These are phyloP conservation scores for Orbilia ellipsospora DNA, from an alignment of 2,329 filamentous ascomycete species.

Conservation along the genomic window DNA sequence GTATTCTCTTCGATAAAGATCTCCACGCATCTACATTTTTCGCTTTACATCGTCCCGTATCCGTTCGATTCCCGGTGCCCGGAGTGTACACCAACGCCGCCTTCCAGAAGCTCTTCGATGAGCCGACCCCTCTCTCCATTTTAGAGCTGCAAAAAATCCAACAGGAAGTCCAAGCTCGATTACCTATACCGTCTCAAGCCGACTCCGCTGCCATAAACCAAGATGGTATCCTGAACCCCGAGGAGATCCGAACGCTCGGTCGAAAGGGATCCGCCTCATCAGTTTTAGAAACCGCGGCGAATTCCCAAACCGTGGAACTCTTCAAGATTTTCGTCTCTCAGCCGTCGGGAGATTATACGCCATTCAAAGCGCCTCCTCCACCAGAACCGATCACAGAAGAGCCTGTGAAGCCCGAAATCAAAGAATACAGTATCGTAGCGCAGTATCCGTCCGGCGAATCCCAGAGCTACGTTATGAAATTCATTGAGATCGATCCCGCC, in stretches of 20 bases:
- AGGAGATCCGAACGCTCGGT: constrained; percentile 67
- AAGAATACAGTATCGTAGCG: constrained; percentile 25
- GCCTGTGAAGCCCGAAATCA: constrained; percentile 55
- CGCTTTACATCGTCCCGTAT: constrained; percentile 93
- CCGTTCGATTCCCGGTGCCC: constrained; percentile 83
- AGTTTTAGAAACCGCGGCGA: constrained; percentile 66
- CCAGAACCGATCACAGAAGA: constrained; percentile 70
- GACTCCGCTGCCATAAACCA: constrained; percentile 61
- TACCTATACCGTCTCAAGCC: constrained; percentile 59
- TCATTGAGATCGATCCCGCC: constrained; percentile 69
- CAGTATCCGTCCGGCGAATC: constrained; percentile 11
- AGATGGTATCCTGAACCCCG: constrained; percentile 70
- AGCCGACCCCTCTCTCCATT: constrained; percentile 65
- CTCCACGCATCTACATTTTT: constrained; percentile 92
- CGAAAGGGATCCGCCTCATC: constrained; percentile 58
- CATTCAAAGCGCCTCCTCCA: constrained; percentile 85
- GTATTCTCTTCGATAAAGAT: constrained; percentile 67
- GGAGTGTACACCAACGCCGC: constrained; percentile 76
- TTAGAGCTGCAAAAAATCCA: constrained; percentile 63
- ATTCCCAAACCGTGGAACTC: constrained; percentile 69
- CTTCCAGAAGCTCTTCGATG: constrained; percentile 85
- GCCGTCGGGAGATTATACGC: constrained; percentile 76
- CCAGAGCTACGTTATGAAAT: constrained; percentile 29
- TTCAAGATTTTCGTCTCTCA: constrained; percentile 69
- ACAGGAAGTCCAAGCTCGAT: constrained; percentile 75